Evolutionary conservation across 1,139 yeast genomes (phyloP), one percentile per base, ranked within the genome.

Genomic region (Yamadazyma dendronema): DNA sequence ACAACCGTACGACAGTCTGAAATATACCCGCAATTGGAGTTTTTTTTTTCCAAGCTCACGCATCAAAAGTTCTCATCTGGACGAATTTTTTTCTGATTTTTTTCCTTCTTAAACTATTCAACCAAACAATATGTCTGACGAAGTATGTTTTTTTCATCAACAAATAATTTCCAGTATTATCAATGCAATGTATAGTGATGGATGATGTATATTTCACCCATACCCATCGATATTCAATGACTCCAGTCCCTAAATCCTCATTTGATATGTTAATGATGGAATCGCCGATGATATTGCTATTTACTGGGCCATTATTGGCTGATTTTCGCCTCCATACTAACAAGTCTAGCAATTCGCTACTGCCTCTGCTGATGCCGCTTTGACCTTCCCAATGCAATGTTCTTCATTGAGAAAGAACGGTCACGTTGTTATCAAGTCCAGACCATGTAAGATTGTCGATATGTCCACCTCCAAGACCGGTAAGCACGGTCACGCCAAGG

Each of bases 401-500:
- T 92, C 98, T 63, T 96, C 98, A 58, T 88, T 92, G 75, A 90
- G 98, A 82, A 94, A 92, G 94, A 87, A 82, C 81, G 98, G 98
- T 64, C 95, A 88, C 83, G 98, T 92, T 68, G 95, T 84, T 61
- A 92, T 92, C 78, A 94, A 94, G 81, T 80, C 88, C 65, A 94
- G 98, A 83, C 98, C 98, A 71, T 92, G 98, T 83, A 92, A 92
- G 85, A 92, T 92, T 73, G 94, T 92, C 62, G 98, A 92, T 73
- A 92, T 92, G 98, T 92, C 98, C 52, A 92, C 98, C 66, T 92
- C 98, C 65, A 92, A 92, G 86, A 92, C 98, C 61, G 98, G 98
- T 79, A 92, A 92, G 97, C 98, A 92, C 85, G 98, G 98, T 77
- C 98, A 92, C 92, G 98, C 98, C 71, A 92, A 92, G 84, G 98